Percentiles rank a stretch among this genome's conserved stretches.
Evolutionary conservation across 1,284 basidiomycete species (phyloP).

Genomic region (Moesziomyces antarcticus): DNA sequence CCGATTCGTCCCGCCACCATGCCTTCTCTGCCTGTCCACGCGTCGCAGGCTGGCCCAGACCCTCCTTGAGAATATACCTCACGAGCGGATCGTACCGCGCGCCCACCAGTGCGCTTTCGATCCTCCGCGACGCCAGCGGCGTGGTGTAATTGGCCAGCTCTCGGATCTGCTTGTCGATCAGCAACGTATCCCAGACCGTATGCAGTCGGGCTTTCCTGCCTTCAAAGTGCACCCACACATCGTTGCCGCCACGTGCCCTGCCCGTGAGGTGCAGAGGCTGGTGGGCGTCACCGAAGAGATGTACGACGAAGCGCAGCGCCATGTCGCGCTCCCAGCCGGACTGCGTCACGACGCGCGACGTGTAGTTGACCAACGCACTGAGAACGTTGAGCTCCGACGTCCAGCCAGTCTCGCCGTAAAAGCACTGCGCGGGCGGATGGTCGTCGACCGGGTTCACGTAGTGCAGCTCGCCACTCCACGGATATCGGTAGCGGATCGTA

Average conservation of each 20-base stretch:
- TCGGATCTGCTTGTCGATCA: constrained; percentile 84
- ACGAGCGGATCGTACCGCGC: constrained; percentile 89
- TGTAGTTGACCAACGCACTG: constrained; percentile 58
- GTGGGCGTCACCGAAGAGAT: constrained; percentile 90
- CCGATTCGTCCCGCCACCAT: constrained; percentile 49
- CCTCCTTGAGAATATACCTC: constrained; percentile 85
- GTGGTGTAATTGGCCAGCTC: constrained; percentile 79
- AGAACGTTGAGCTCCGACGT: constrained; percentile 64
- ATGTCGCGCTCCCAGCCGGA: constrained; percentile 68
- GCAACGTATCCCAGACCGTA: constrained; percentile 82
- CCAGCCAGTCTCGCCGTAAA: constrained; percentile 83
- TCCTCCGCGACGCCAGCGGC: constrained; percentile 74
- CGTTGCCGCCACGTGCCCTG: constrained; percentile 84
- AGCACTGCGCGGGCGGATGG: constrained; percentile 79
- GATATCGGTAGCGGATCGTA: constrained; percentile 58
- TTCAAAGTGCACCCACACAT: constrained; percentile 68
- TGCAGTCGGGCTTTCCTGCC: constrained; percentile 74
- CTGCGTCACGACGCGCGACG: constrained; percentile 41
- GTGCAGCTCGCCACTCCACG: constrained; percentile 74
- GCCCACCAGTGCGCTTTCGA: constrained; percentile 80
- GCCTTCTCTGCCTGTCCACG: constrained; percentile 2
- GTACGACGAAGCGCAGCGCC: constrained; percentile 87
- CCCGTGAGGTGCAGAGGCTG: constrained; percentile 90
- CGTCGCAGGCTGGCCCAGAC: constrained; percentile 68
- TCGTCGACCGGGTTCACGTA: constrained; percentile 81